phyloP scores from a whole-genome alignment of 1,284 basidiomycete genomes.

The Ceratobasidium sp. region DNA sequence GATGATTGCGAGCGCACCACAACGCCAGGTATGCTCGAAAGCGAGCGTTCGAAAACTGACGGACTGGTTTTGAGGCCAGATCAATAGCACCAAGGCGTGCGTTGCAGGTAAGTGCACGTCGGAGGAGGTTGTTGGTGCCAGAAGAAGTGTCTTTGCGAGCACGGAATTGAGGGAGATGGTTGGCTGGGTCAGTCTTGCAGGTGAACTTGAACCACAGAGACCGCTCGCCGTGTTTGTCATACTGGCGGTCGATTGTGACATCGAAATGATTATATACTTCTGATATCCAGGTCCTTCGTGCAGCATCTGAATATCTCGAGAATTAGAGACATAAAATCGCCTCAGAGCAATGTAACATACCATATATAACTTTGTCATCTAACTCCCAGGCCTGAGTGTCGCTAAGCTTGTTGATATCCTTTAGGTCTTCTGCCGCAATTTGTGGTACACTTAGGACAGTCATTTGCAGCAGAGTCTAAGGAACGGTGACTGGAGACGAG shows the following conservation, averaged over 20 bases:
- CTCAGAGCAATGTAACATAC: neutral
- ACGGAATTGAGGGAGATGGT: neutral
- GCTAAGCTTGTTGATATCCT: neutral
- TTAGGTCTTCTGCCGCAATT: no score
- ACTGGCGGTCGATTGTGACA: neutral
- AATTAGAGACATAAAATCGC: neutral
- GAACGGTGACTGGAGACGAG: slow-evolving; percentile 1
- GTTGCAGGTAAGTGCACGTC: neutral
- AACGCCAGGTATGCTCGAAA: neutral
- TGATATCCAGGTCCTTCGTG: neutral
- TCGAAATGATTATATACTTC: neutral
- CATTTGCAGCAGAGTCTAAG: neutral
- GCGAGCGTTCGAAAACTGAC: neutral
- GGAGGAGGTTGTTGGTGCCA: neutral
- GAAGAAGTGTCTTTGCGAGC: slow-evolving; percentile 1
- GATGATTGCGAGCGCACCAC: neutral
- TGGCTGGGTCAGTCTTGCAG: neutral
- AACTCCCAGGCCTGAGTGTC: neutral
- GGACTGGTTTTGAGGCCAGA: neutral
- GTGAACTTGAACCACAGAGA: neutral
- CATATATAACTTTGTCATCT: neutral
- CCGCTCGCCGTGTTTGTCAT: neutral
- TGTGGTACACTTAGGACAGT: neutral
- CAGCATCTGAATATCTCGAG: neutral
- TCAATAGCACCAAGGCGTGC: neutral